Evolutionary conservation across 352 stramenopile genomes (phyloP), one percentile per base, ranked within the genome.

Genomic region (Peronospora belbahrii): DNA sequence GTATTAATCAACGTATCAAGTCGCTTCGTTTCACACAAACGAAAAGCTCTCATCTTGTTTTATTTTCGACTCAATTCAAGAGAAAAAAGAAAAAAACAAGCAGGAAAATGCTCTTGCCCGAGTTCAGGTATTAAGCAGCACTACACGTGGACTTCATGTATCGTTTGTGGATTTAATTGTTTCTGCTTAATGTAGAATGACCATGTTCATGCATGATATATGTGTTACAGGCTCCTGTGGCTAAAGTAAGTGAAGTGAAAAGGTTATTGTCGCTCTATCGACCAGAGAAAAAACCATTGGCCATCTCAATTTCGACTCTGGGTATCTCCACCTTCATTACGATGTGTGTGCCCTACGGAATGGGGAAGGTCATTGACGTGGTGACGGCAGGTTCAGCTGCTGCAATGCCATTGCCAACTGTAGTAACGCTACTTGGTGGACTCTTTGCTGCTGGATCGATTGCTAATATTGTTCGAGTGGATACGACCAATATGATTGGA

Each of bases 401-500:
- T 14, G 56, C 58, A 0, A 45, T 69, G 20, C 69, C 72, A 0
- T 51, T 90, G 11, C 62, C 76, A 2, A 65, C 54, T 0, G 74
- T 84, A 10, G 60, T 80, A 28, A 66, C 70, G 7, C 68, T 73
- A 10, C 65, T 93, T 0, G 76, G 75, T 4, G 67, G 65, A 1
- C 69, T 93, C 20, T 90, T 93, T 45, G 59, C 76, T 32, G 48
- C 71, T 37, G 82, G 75, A 23, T 79, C 79, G 0, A 74, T 83
- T n/a, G 65, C 73, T 6, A 87, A 86, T 33, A 56, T 90, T 20
- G 62, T 87, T 31, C 67, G 82, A 33, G 70, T 88, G 13, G 72
- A 90, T 52, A 77, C 73, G 18, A 88, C 69, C 61, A 87, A 86
- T 40, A 89, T 93, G 79, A 91, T 91, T 44, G 82, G 79, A 51